Evolutionary conservation across 2,329 filamentous ascomycete species (phyloP).

Genomic region (Aspergillus ochraceus): DNA sequence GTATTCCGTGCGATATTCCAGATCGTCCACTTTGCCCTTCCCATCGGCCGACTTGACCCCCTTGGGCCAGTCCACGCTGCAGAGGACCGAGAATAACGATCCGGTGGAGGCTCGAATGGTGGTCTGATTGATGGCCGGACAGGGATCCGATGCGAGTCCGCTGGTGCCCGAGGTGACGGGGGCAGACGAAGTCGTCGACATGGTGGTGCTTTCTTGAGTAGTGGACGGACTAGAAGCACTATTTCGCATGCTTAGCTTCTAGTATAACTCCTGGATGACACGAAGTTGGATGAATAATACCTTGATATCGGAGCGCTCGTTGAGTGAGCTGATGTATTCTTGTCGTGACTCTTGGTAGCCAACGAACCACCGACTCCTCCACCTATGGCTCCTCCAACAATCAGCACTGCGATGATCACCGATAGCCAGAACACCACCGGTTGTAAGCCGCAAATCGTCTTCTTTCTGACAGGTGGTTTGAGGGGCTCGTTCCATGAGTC

Average conservation of each 20-base stretch:
- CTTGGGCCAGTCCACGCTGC: background rate
- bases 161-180: background rate
- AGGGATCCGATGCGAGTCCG: background rate
- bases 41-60: background rate
- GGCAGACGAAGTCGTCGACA: background rate
- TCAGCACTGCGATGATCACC: background rate
- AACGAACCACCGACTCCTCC: background rate
- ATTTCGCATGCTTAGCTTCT: background rate
- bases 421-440: background rate
- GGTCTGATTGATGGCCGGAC: background rate
- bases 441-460: background rate
- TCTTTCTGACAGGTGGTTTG: background rate
- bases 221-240: background rate
- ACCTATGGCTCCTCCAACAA: background rate
- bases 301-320: background rate
- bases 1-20: background rate
- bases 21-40: background rate
- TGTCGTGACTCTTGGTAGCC: background rate
- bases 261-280: too few species aligned
- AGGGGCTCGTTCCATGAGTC: background rate
- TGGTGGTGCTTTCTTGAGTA: background rate
- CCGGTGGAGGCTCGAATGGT: background rate
- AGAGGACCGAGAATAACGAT: background rate
- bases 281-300: background rate
- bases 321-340: background rate